Evolutionary conservation across 2,329 filamentous ascomycete species (phyloP).

Genomic region (Chaetomium sp.): DNA sequence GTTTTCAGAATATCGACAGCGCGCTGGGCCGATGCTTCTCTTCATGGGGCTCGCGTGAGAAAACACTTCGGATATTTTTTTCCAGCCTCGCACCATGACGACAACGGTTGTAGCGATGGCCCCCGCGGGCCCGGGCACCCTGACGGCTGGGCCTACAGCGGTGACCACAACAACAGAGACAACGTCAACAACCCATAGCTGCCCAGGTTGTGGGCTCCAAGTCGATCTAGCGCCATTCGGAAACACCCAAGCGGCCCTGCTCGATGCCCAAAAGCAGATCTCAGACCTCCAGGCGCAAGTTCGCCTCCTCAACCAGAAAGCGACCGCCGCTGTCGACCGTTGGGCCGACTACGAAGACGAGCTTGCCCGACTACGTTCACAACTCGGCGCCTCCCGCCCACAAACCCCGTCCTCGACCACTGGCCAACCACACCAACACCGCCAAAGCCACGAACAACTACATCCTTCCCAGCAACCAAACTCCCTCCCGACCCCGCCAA

Average conservation of each 20-base stretch:
- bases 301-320: constrained; percentile 57
- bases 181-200: constrained; percentile 31
- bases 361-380: constrained; percentile 50
- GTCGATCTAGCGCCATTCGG: constrained; percentile 29
- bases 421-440: constrained; percentile 8
- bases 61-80: neutral
- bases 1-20: neutral
- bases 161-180: neutral
- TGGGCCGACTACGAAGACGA: constrained; percentile 80
- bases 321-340: constrained; percentile 51
- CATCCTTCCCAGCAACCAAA: neutral
- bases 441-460: constrained; percentile 13
- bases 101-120: constrained; percentile 18
- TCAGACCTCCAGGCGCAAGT: constrained; percentile 66
- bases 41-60: neutral
- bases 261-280: constrained; percentile 53
- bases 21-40: neutral
- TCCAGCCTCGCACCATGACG: neutral
- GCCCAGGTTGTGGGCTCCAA: constrained; percentile 45
- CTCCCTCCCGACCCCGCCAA: constrained; percentile 20
- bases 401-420: constrained; percentile 4
- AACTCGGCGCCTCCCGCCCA: constrained; percentile 19
- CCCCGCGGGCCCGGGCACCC: constrained; percentile 14
- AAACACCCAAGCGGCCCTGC: constrained; percentile 38
- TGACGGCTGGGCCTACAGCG: constrained; percentile 15